phyloP scores from a whole-genome alignment of 805 yeast genomes.

The Sugiyamaella lignohabitans region DNA sequence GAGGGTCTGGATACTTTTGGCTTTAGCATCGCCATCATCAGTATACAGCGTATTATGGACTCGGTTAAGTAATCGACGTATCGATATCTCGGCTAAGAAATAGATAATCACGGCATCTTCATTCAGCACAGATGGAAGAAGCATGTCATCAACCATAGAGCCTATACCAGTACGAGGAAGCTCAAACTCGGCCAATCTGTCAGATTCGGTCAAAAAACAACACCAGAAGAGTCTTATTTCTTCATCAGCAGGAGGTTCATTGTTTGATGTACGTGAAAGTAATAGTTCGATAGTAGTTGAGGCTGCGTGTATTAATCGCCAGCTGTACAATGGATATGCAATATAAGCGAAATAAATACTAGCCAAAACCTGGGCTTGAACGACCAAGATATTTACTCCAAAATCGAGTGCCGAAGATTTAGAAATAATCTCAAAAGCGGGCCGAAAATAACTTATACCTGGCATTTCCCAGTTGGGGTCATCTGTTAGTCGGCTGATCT shows the following conservation, averaged over 20 bases:
- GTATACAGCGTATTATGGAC: conserved; percentile 14
- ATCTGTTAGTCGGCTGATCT: background rate
- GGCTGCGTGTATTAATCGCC: conserved; percentile 9
- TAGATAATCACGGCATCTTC: conserved; percentile 7
- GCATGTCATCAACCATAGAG: conserved; percentile 10
- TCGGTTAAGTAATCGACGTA: conserved; percentile 19
- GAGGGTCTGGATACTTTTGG: background rate
- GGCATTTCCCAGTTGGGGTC: background rate
- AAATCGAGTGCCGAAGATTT: conserved; percentile 5
- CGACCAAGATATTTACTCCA: conserved; percentile 3
- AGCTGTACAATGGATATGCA: conserved; percentile 9
- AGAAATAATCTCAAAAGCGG: conserved; percentile 5
- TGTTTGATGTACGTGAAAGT: conserved; percentile 2
- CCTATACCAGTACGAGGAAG: conserved; percentile 12
- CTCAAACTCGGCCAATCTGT: conserved; percentile 14
- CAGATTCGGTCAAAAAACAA: conserved; percentile 13
- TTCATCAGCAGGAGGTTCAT: background rate
- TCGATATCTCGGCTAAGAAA: conserved; percentile 20
- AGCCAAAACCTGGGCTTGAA: conserved; percentile 5
- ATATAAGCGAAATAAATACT: conserved; percentile 12
- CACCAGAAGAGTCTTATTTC: conserved; percentile 9
- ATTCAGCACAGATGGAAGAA: conserved; percentile 7
- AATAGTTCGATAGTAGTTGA: conserved; percentile 8
- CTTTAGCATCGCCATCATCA: conserved; percentile 1
- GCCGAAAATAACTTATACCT: conserved; percentile 4